Base-by-base conservation (phyloP, 768 basidiomycete genomes). In the Chalciporus pseudorubinellus region DNA sequence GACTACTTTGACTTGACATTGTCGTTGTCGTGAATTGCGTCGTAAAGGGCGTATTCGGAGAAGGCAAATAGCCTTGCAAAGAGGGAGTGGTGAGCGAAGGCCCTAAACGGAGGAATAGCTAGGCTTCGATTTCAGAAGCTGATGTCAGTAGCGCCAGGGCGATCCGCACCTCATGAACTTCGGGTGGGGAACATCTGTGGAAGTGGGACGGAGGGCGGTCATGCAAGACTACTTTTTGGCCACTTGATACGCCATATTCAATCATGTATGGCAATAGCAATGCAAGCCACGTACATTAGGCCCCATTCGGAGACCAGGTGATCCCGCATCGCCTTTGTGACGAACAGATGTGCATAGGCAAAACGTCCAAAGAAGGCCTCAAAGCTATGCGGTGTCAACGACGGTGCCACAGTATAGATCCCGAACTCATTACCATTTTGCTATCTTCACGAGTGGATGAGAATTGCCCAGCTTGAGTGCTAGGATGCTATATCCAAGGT, bases 401-500 rank as follows among this genome's bases (percentile, higher is more conserved):
- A n/a, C 21, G 34, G 42, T 4, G 26, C 36, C 22, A 4, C 18
- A 16, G 12, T 14, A 21, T 11, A 38, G 13, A 31, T 34, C 39
- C 16, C 26, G n/a, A 6, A 6, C 28, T 21, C 18, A 69, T n/a
- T 58, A 95, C 95, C 79, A 79, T 71, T 81, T 82, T 0, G 92
- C 87, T 19, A 95, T 64, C 56, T 68, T 77, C 36, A 95, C 92
- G 54, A 95, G 76, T 0, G 76, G 67, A 64, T 93, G 89, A 0
- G 68, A 65, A 1, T 74, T 52, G 0, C 92, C 89, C n/a, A 94
- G 72, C 59, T 83, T 87, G 57, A 99, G 69, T 1, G 87, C 88
- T 43, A 99, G 80, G 41, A 98, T 93, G 56, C 85, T 95, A 66
- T 92, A 94, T 16, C 97, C 97, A 21, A 95, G 80, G 68, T 99